phyloP scores from a whole-genome alignment of 2,329 filamentous ascomycete genomes.

The Aspergillus latus region DNA sequence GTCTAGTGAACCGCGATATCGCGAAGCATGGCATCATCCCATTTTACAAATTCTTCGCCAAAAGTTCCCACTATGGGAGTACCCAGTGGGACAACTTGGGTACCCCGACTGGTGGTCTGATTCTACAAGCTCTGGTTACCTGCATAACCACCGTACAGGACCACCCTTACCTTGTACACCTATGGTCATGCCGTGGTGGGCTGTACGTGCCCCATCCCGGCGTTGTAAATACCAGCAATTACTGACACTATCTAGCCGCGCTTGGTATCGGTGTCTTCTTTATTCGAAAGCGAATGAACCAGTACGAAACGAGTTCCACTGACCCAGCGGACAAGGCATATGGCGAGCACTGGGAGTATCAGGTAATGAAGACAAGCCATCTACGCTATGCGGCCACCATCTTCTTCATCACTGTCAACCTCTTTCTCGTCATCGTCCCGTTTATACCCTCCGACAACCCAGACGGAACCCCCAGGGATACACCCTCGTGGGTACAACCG shows the following conservation, averaged over 20 bases:
- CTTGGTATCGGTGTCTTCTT: neutral
- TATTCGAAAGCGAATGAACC: neutral
- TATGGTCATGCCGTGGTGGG: neutral
- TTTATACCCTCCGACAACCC: neutral
- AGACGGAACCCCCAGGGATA: neutral
- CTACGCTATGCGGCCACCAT: neutral
- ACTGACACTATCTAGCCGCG: neutral
- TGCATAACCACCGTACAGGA: neutral
- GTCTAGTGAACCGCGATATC: neutral
- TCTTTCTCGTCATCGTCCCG: neutral
- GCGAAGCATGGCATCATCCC: neutral
- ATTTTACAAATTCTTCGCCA: neutral
- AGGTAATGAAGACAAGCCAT: neutral
- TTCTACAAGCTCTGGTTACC: neutral
- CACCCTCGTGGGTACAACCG: neutral
- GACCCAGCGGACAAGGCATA: neutral
- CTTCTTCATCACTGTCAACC: neutral
- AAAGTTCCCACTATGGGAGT: neutral
- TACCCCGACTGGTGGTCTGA: neutral
- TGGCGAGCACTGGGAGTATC: neutral
- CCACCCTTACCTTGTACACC: neutral
- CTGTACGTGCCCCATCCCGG: neutral
- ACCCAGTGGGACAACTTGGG: neutral
- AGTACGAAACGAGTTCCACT: neutral
- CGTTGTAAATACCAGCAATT: neutral